Conservation (phyloP, 177 flowering plant genomes). For the Tripterygium wilfordii region DNA sequence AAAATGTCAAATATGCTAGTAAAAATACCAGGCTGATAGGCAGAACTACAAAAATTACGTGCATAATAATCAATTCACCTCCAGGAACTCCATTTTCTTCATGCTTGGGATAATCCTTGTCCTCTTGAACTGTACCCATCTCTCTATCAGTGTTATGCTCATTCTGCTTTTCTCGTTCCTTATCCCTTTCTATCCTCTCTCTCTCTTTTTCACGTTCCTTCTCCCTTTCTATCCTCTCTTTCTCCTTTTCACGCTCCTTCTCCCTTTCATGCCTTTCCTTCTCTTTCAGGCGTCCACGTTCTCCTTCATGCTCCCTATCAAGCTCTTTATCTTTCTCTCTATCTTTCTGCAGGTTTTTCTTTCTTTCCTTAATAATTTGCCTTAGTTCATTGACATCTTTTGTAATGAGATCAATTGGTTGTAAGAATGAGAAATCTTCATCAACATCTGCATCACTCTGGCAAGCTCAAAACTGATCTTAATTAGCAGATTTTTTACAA, state of each 20-base stretch:
- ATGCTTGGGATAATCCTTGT: slow-evolving; percentile 32
- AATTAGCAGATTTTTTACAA: slow-evolving; percentile 17
- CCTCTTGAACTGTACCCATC: too few relatives aligned
- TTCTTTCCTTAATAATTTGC: slow-evolving; percentile 69
- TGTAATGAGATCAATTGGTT: slow-evolving; percentile 92
- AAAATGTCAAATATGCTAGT: too few relatives aligned
- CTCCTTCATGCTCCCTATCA: too few relatives aligned
- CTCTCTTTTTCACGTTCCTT: slow-evolving; percentile 22
- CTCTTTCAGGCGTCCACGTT: too few relatives aligned
- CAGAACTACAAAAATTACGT: too few relatives aligned
- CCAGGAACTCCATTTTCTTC: slow-evolving; percentile 47
- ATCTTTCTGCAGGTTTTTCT: slow-evolving; percentile 51
- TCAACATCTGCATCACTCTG: slow-evolving; percentile 85
- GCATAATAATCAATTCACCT: slow-evolving; percentile 42
- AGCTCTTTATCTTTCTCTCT: slow-evolving; percentile 36
- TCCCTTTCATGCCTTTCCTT: too few relatives aligned
- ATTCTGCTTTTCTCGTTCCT: too few relatives aligned
- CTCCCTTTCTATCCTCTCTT: slow-evolving; percentile 24
- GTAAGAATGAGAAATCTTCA: slow-evolving; percentile 87
- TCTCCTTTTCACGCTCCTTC: slow-evolving; percentile 14
- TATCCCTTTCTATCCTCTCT: too few relatives aligned
- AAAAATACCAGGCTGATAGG: too few relatives aligned
- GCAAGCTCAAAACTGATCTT: slow-evolving; percentile 20
- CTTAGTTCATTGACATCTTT: slow-evolving; percentile 75
- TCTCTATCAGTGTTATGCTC: too few relatives aligned